Conservation (phyloP, 2,329 filamentous ascomycete species). For the Paraphaeosphaeria minitans region DNA sequence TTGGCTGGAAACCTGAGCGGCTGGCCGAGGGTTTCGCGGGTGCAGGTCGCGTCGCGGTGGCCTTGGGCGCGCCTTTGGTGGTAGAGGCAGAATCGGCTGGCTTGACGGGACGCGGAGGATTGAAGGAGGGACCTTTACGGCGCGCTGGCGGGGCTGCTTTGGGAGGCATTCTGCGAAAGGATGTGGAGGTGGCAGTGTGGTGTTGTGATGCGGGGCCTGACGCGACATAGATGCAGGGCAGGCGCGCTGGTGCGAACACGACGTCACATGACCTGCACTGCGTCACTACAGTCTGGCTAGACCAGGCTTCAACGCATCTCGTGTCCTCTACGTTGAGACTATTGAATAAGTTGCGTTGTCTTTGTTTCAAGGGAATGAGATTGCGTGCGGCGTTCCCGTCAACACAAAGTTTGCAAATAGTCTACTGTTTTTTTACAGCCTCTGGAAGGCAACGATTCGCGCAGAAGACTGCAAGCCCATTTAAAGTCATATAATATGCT, state of each 20-base stretch:
- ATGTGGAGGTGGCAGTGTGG: neutral
- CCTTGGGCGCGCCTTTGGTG: constrained; percentile 27
- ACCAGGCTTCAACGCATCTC: neutral
- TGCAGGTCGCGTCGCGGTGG: constrained; percentile 25
- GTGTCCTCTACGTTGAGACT: neutral
- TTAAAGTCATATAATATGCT: neutral
- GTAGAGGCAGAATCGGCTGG: constrained; percentile 24
- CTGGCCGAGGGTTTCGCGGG: constrained; percentile 30
- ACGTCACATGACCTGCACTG: constrained; percentile 6
- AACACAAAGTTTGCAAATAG: neutral
- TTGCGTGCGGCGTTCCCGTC: neutral
- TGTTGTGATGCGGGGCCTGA: constrained; percentile 3
- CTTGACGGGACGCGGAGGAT: constrained; percentile 44
- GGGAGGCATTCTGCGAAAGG: constrained; percentile 27
- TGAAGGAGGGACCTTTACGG: constrained; percentile 44
- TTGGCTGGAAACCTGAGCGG: constrained; percentile 26
- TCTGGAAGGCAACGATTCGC: neutral
- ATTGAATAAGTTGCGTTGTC: neutral
- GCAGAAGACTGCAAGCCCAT: neutral
- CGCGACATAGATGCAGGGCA: neutral
- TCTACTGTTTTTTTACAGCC: neutral
- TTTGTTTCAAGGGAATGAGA: neutral
- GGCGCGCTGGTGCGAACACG: constrained; percentile 6
- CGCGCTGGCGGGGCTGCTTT: constrained; percentile 26
- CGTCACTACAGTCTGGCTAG: neutral